Conservation (phyloP, 306 rosid genomes). For the Malus sylvestris region DNA sequence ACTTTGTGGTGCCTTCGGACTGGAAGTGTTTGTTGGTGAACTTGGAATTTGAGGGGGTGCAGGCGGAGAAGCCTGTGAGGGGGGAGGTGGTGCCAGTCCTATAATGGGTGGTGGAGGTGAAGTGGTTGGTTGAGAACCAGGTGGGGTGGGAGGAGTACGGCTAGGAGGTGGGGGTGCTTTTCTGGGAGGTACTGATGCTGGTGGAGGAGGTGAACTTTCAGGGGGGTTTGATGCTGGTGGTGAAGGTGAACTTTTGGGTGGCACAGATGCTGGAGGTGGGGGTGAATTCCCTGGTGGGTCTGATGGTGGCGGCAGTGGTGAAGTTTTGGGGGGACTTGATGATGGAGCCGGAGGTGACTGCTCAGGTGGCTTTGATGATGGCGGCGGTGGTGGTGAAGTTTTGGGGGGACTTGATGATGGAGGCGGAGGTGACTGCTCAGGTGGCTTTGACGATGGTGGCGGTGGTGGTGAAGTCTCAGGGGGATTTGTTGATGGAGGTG, state of each 20-base stretch:
- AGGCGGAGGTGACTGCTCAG: not conserved
- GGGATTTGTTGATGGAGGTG: too few species aligned
- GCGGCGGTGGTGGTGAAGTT: slow-evolving; percentile 23
- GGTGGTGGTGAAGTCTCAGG: too few species aligned
- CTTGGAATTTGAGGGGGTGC: slow-evolving; percentile 16
- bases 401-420: slow-evolving; percentile 1
- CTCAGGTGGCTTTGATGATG: slow-evolving; percentile 17
- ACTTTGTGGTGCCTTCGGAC: slow-evolving; percentile 19
- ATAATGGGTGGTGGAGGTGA: slow-evolving; percentile 29
- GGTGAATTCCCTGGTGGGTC: slow-evolving; percentile 15
- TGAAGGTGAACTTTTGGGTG: slow-evolving; percentile 37
- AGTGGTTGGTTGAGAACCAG: slow-evolving; percentile 33
- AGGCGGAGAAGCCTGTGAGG: slow-evolving; percentile 18
- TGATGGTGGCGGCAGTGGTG: slow-evolving; percentile 31
- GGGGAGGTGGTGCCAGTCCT: slow-evolving; percentile 36
- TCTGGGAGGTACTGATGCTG: slow-evolving; percentile 18
- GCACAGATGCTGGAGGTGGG: slow-evolving; percentile 25
- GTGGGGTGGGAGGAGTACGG: slow-evolving; percentile 18
- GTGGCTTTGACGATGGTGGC: too few species aligned
- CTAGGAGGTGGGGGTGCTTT: slow-evolving; percentile 38
- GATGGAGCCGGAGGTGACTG: slow-evolving; percentile 31
- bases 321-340: slow-evolving; percentile 12
- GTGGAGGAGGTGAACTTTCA: slow-evolving; percentile 14
- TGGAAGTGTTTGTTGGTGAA: slow-evolving; percentile 18
- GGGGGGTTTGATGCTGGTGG: slow-evolving; percentile 6